Evolutionary conservation across 768 basidiomycete species (phyloP).

Genomic region (Pulveroboletus sp.): DNA sequence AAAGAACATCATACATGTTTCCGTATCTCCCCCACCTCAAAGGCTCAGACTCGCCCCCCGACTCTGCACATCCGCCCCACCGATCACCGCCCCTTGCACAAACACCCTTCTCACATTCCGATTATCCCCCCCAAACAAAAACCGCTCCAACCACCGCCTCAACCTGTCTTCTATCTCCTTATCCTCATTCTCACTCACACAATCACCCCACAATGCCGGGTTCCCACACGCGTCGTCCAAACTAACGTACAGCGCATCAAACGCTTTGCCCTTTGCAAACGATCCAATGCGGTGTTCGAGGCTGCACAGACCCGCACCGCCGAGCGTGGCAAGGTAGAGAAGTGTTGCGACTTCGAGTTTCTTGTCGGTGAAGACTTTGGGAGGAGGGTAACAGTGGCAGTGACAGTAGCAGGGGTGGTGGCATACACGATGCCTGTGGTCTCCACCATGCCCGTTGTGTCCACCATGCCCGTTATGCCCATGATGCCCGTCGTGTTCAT

Average conservation of each 20-base stretch:
- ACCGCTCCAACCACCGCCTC: slow-evolving; percentile 67
- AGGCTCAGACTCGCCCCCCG: neutral
- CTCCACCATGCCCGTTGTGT: neutral
- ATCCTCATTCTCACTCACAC: slow-evolving; percentile 20
- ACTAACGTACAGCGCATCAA: slow-evolving; percentile 80
- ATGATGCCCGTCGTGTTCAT: neutral
- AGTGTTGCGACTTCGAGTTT: slow-evolving; percentile 74
- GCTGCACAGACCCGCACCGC: slow-evolving; percentile 83
- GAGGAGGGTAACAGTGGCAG: too few relatives aligned
- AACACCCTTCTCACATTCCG: slow-evolving; percentile 78
- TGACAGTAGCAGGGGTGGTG: too few relatives aligned
- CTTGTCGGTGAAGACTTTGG: slow-evolving; percentile 46
- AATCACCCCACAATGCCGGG: slow-evolving; percentile 51
- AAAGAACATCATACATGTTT: neutral
- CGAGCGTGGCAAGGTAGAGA: slow-evolving; percentile 87
- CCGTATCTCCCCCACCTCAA: neutral
- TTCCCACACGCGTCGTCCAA: slow-evolving; percentile 49
- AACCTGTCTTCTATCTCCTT: slow-evolving; percentile 31
- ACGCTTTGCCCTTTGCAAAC: slow-evolving; percentile 73
- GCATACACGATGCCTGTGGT: too few relatives aligned
- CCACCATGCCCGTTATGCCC: neutral
- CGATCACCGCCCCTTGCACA: slow-evolving; percentile 75
- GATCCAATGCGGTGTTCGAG: slow-evolving; percentile 70
- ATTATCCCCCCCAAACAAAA: slow-evolving; percentile 84
- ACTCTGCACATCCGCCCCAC: slow-evolving; percentile 41